phyloP scores from a whole-genome alignment of 2,329 filamentous ascomycete species.

The Penicillium polonicum region DNA sequence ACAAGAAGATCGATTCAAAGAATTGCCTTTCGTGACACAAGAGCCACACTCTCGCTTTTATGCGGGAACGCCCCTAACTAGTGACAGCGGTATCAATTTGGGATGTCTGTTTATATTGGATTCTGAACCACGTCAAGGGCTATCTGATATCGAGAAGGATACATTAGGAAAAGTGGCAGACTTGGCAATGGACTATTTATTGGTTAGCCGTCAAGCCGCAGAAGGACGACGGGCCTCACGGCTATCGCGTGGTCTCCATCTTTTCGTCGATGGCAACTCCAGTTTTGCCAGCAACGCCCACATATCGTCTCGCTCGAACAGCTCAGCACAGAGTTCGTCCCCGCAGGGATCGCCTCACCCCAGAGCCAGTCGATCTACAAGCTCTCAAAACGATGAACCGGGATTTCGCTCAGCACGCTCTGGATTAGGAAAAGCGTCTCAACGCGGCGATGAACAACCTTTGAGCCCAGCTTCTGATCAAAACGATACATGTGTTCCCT shows the following conservation, averaged over 20 bases:
- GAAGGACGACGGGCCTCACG: too few relatives aligned
- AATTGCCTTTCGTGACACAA: too few relatives aligned
- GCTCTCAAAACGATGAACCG: not conserved
- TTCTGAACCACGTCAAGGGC: too few relatives aligned
- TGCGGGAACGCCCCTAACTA: too few relatives aligned
- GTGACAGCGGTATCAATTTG: too few relatives aligned
- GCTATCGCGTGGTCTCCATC: conserved; percentile 6
- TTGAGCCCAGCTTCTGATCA: not conserved
- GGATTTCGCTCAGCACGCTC: not conserved
- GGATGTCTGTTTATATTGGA: too few relatives aligned
- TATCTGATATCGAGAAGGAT: too few relatives aligned
- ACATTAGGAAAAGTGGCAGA: too few relatives aligned
- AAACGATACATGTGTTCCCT: not conserved
- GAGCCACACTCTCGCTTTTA: too few relatives aligned
- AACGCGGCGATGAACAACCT: not conserved
- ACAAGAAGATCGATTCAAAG: too few relatives aligned
- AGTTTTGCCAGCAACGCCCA: conserved; percentile 4
- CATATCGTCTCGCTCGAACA: not conserved
- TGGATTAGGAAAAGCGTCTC: not conserved
- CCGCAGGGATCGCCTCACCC: not conserved
- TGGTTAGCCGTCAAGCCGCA: too few relatives aligned
- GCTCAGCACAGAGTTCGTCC: not conserved
- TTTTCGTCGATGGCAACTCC: conserved; percentile 14
- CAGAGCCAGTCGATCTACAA: not conserved
- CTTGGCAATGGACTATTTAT: too few relatives aligned